These are phyloP conservation scores for Monascus ruber DNA, from an alignment of 2,329 filamentous ascomycete species.

Conservation along the genomic window DNA sequence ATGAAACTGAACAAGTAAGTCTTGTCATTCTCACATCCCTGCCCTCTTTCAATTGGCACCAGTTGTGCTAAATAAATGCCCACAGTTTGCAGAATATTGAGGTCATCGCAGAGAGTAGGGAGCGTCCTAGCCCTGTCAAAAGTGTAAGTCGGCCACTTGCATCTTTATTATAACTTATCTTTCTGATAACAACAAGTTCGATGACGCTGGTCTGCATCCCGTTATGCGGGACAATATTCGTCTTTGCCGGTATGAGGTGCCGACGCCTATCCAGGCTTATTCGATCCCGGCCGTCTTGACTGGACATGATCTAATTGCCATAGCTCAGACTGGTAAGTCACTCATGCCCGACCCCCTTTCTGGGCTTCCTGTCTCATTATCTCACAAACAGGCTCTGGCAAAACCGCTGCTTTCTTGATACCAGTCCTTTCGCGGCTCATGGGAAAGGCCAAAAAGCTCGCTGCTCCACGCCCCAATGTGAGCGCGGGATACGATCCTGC, in stretches of 20 bases:
- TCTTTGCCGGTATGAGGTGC: slow-evolving; percentile 56
- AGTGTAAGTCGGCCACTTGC: slow-evolving; percentile 30
- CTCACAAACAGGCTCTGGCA: slow-evolving; percentile 68
- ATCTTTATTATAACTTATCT: background rate
- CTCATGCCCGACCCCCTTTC: too few species aligned
- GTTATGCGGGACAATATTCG: slow-evolving; percentile 67
- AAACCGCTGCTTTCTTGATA: slow-evolving; percentile 86
- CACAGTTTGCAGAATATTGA: slow-evolving; percentile 37
- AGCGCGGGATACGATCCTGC: slow-evolving; percentile 42
- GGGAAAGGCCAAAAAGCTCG: slow-evolving; percentile 87
- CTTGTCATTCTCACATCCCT: background rate
- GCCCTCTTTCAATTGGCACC: background rate
- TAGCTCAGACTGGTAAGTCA: slow-evolving; percentile 78
- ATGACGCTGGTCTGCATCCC: slow-evolving; percentile 73
- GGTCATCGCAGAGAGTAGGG: slow-evolving; percentile 40
- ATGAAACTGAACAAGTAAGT: slow-evolving; percentile 54
- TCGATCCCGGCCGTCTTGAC: slow-evolving; percentile 66
- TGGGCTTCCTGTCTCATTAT: background rate
- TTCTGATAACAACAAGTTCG: slow-evolving; percentile 43
- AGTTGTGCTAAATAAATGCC: slow-evolving; percentile 2
- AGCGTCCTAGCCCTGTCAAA: slow-evolving; percentile 37
- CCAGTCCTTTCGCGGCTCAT: slow-evolving; percentile 84
- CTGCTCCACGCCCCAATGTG: slow-evolving; percentile 58
- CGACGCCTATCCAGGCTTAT: slow-evolving; percentile 82
- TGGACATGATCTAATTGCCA: slow-evolving; percentile 72